phyloP scores from a whole-genome alignment of 1,139 yeast species.

The Sugiyamaella grinbergsii region DNA sequence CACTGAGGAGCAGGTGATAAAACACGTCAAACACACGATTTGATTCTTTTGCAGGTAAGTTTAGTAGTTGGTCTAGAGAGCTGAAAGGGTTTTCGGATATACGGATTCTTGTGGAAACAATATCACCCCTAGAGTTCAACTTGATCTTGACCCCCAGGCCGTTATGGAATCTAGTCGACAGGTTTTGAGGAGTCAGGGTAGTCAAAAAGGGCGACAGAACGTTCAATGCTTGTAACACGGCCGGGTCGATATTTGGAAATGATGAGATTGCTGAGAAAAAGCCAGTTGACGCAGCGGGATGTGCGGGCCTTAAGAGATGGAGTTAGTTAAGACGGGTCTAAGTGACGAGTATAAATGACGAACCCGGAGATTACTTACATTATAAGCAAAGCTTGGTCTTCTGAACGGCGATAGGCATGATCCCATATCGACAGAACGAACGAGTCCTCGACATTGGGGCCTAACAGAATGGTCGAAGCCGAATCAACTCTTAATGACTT shows the following conservation, averaged over 20 bases:
- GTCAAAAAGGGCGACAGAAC: constrained; percentile 46
- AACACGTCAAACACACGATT: constrained; percentile 45
- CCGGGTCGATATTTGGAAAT: constrained; percentile 43
- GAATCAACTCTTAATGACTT: constrained; percentile 41
- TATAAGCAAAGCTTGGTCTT: constrained; percentile 46
- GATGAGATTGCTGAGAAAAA: constrained; percentile 39
- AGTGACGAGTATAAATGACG: neutral
- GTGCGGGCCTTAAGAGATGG: constrained; percentile 34
- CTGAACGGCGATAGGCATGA: constrained; percentile 45
- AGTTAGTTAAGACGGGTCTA: constrained; percentile 1
- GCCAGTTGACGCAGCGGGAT: constrained; percentile 39
- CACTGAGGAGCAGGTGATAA: constrained; percentile 43
- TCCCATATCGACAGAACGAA: constrained; percentile 44
- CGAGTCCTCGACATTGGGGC: constrained; percentile 41
- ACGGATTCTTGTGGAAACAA: constrained; percentile 41
- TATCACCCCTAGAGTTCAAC: constrained; percentile 41
- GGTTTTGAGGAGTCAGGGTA: constrained; percentile 43
- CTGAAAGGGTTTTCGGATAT: constrained; percentile 39
- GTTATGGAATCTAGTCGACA: constrained; percentile 43
- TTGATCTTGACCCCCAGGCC: constrained; percentile 41
- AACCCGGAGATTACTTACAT: constrained; percentile 34
- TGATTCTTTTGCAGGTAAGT: constrained; percentile 34
- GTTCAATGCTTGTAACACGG: constrained; percentile 42
- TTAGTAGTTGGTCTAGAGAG: constrained; percentile 40
- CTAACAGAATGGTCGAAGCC: constrained; percentile 39